phyloP scores from a whole-genome alignment of 169 alveolate species.

The Plasmodium gonderi region DNA sequence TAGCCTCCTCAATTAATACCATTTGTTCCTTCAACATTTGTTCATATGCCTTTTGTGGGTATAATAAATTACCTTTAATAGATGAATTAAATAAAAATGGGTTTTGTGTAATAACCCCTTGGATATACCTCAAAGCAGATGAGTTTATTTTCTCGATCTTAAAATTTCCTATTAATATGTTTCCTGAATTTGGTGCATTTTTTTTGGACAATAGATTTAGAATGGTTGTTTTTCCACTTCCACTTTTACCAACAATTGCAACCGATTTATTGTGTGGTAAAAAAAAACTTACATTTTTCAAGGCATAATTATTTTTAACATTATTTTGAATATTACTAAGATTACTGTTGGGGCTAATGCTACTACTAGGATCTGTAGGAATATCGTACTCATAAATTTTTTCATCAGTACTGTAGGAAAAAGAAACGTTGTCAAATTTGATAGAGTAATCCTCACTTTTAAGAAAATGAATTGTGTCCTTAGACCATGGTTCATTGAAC shows the following conservation, averaged over 20 bases:
- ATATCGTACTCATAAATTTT: not conserved
- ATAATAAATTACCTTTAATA: slow-evolving; percentile 5
- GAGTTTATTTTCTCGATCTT: slow-evolving; percentile 33
- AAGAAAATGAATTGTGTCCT: slow-evolving; percentile 24
- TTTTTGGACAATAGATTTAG: slow-evolving; percentile 90
- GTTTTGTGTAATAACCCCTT: slow-evolving; percentile 55
- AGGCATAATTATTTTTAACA: slow-evolving; percentile 2
- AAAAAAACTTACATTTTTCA: slow-evolving; percentile 44
- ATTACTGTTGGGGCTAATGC: not conserved
- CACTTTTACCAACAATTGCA: slow-evolving; percentile 95
- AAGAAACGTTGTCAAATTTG: slow-evolving; percentile 53
- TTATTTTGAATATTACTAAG: not conserved
- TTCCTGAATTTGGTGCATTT: slow-evolving; percentile 85
- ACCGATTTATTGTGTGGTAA: slow-evolving; percentile 81
- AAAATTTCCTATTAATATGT: slow-evolving; percentile 77
- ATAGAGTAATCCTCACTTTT: slow-evolving; percentile 20
- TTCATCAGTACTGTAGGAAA: slow-evolving; percentile 12
- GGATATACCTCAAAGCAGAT: slow-evolving; percentile 31
- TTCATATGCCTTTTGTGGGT: slow-evolving; percentile 58
- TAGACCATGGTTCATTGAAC: slow-evolving; percentile 27
- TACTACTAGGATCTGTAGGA: not conserved
- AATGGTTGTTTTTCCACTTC: slow-evolving; percentile 95
- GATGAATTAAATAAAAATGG: slow-evolving; percentile 45
- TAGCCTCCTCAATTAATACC: not conserved
- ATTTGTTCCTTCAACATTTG: slow-evolving; percentile 53